Conservation (phyloP, 73 alveolate species). For the Blepharisma stoltei region DNA sequence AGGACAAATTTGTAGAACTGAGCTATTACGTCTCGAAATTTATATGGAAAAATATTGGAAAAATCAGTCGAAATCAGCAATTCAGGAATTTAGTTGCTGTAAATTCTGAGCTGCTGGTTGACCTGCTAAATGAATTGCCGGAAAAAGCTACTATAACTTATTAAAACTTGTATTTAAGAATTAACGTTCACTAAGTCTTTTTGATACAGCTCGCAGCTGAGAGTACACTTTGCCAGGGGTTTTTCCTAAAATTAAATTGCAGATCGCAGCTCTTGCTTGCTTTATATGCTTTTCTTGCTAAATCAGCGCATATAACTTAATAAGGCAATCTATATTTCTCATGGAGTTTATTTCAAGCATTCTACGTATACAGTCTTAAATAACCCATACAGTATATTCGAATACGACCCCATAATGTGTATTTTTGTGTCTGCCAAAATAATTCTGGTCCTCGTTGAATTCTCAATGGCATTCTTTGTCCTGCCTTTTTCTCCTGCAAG, state of each 20-base stretch:
- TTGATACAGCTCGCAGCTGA: slow-evolving; percentile 89
- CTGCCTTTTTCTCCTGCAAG: slow-evolving; percentile 99
- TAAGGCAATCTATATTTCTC: too few species aligned
- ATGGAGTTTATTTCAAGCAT: not conserved
- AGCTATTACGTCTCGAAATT: not conserved
- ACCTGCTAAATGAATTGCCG: not conserved
- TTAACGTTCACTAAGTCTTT: slow-evolving; percentile 62
- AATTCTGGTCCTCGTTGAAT: slow-evolving; percentile 98
- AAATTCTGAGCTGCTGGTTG: not conserved
- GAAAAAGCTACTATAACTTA: not conserved
- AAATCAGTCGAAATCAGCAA: not conserved
- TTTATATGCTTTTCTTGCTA: slow-evolving; percentile 86
- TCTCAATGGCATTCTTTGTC: slow-evolving; percentile 99
- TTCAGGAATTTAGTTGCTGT: not conserved
- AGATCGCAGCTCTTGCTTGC: slow-evolving; percentile 96
- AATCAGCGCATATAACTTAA: slow-evolving; percentile 44
- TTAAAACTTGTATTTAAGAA: not conserved
- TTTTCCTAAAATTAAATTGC: slow-evolving; percentile 96
- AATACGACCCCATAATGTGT: slow-evolving; percentile 93
- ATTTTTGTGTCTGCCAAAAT: slow-evolving; percentile 96
- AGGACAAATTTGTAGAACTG: not conserved
- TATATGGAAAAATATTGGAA: not conserved
- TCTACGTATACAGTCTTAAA: not conserved
- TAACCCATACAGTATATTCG: slow-evolving; percentile 31
- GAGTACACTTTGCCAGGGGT: slow-evolving; percentile 99